A percentile compares a stretch with the other conserved stretches of the same genome.
Conservation (phyloP, 2,329 filamentous ascomycete genomes). For the Grosmannia clavigera region DNA sequence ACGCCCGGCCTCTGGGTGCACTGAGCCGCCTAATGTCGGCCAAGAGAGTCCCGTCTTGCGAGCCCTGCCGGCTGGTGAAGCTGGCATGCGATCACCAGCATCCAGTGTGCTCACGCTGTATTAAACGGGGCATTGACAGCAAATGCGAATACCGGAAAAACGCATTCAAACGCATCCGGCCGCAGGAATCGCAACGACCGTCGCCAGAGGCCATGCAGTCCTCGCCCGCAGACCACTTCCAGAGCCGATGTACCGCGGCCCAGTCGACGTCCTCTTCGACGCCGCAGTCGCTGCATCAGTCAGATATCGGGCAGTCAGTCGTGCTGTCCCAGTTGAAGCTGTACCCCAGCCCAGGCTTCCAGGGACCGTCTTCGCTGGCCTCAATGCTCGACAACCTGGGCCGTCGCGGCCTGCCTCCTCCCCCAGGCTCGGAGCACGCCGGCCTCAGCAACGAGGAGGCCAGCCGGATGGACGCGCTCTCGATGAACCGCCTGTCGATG, state of each 20-base stretch:
- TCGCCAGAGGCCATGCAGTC: neutral
- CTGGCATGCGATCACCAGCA: conserved; percentile 6
- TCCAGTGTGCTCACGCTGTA: conserved; percentile 4
- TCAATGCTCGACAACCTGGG: conserved; percentile 5
- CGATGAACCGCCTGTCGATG: conserved; percentile 6
- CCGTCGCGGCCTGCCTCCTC: neutral
- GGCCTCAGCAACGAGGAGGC: neutral
- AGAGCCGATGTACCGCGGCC: neutral
- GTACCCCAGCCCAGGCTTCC: conserved; percentile 6
- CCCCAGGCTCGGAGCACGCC: neutral
- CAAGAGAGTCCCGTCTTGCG: conserved; percentile 3
- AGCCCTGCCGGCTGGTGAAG: conserved; percentile 5
- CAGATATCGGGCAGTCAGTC: neutral
- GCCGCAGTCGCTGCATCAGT: neutral
- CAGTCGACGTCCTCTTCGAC: neutral
- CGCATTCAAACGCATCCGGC: conserved; percentile 1
- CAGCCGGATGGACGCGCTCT: conserved; percentile 1
- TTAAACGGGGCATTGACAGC: neutral
- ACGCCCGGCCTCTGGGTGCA: too few relatives aligned
- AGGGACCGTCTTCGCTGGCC: conserved; percentile 3
- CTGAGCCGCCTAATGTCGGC: neutral
- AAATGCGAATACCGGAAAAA: conserved; percentile 4
- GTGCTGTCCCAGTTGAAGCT: neutral
- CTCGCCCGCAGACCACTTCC: neutral
- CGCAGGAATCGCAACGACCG: neutral